A percentile compares a stretch with the other conserved stretches of the same genome.
Conservation (phyloP, 148 eudicot species). For the Cornus florida region DNA sequence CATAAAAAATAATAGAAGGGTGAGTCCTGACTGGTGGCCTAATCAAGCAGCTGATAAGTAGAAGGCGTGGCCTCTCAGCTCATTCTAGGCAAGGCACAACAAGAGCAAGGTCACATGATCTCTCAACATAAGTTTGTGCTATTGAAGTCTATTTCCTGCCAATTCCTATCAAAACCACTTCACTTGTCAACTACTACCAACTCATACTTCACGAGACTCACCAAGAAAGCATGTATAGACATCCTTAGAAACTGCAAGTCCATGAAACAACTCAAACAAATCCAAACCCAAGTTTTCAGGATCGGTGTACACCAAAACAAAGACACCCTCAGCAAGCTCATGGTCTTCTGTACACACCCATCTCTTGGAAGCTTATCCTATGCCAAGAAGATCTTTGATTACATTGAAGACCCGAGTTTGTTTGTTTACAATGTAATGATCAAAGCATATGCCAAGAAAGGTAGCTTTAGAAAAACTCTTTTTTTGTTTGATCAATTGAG, state of each 20-base stretch:
- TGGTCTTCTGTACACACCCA: slow-evolving; percentile 19
- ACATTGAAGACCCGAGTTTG: slow-evolving; percentile 14
- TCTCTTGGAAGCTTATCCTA: slow-evolving; percentile 17
- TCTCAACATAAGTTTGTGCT: no score
- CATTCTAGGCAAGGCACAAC: no score
- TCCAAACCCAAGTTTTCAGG: background rate
- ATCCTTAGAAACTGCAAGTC: background rate
- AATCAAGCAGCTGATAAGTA: no score
- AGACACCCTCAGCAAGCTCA: slow-evolving; percentile 18
- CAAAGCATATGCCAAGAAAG: slow-evolving; percentile 19
- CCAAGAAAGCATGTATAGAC: background rate
- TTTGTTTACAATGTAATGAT: slow-evolving; percentile 22
- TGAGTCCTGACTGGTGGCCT: no score
- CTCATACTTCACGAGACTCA: background rate
- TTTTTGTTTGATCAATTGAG: slow-evolving; percentile 23
- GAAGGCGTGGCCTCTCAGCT: no score
- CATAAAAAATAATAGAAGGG: no score
- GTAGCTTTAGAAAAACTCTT: slow-evolving; percentile 10
- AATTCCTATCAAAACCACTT: background rate
- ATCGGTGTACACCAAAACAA: slow-evolving; percentile 1
- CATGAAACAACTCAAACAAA: background rate
- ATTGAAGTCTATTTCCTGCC: background rate
- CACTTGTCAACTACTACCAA: background rate
- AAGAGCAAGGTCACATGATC: no score
- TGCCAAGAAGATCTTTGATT: slow-evolving; percentile 10